Evolutionary conservation across 176 grass and related monocot genomes (phyloP).

Genomic region (Ensete glaucum): DNA sequence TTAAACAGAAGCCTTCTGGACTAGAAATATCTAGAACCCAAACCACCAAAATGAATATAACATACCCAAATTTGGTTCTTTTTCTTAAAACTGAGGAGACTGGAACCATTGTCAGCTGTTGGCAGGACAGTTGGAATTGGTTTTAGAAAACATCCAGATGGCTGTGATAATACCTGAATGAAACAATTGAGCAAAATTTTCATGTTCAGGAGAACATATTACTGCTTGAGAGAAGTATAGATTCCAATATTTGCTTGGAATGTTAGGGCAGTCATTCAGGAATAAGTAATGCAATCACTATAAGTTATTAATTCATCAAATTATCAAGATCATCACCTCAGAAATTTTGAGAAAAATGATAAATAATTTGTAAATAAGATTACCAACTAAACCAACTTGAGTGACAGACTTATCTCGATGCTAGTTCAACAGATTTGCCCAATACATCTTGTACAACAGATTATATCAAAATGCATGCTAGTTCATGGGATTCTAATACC

Average conservation of each 20-base stretch:
- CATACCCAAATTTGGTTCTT: conserved; percentile 90
- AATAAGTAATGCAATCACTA: background rate
- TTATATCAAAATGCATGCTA: no score
- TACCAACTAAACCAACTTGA: background rate
- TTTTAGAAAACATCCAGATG: conserved; percentile 88
- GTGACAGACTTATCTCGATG: background rate
- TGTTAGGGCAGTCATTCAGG: background rate
- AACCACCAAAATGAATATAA: conserved; percentile 19
- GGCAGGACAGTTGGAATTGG: conserved; percentile 70
- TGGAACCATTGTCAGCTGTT: conserved; percentile 66
- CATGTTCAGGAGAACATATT: background rate
- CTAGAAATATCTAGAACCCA: conserved; percentile 5
- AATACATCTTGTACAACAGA: no score
- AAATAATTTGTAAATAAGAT: background rate
- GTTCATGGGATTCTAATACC: no score
- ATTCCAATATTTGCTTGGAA: background rate
- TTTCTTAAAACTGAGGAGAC: conserved; percentile 90
- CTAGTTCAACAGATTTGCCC: no score
- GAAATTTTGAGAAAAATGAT: background rate
- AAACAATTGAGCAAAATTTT: conserved; percentile 15
- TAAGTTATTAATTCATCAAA: background rate
- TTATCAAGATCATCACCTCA: background rate
- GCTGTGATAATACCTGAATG: conserved; percentile 75
- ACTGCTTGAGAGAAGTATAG: background rate
- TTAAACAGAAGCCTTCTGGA: conserved; percentile 6